These are phyloP conservation scores for Xylariales sp. DNA, from an alignment of 2,329 filamentous ascomycete genomes.

Conservation along the genomic window DNA sequence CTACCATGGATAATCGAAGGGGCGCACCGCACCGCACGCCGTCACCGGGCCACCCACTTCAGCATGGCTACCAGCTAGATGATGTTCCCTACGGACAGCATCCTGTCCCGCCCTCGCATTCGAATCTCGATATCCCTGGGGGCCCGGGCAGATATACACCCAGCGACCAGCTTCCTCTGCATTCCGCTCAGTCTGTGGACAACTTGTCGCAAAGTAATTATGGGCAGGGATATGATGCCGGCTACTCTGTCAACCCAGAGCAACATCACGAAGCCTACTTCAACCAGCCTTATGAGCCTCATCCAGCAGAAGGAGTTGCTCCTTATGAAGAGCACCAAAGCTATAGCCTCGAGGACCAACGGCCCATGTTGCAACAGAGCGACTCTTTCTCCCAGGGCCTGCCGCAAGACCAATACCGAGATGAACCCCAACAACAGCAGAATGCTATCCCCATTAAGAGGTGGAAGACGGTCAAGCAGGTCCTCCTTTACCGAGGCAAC, in stretches of 20 bases:
- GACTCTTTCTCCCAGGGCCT: constrained; percentile 37
- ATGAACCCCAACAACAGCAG: constrained; percentile 38
- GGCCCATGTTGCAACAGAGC: constrained; percentile 70
- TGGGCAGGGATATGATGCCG: constrained; percentile 50
- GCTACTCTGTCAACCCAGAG: constrained; percentile 76
- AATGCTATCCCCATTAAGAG: constrained; percentile 64
- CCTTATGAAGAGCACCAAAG: constrained; percentile 57
- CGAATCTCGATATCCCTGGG: constrained; percentile 5
- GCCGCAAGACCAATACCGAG: constrained; percentile 38
- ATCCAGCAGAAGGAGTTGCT: constrained; percentile 49
- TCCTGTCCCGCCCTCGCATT: constrained; percentile 24
- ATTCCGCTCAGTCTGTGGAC: constrained; percentile 65
- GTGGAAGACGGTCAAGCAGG: constrained; percentile 98
- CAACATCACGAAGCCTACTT: constrained; percentile 86
- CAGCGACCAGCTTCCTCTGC: constrained; percentile 73
- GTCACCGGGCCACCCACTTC: constrained; percentile 70
- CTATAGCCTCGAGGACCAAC: constrained; percentile 66
- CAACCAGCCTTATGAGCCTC: constrained; percentile 74
- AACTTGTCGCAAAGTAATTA: constrained; percentile 42
- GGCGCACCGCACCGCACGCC: constrained; percentile 55
- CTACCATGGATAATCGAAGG: constrained; percentile 49
- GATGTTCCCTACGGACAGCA: constrained; percentile 64
- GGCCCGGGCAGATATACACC: constrained; percentile 51
- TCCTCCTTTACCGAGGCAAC: constrained; percentile 95
- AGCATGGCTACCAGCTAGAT: constrained; percentile 75